These are phyloP conservation scores for Coelastrella sp. DNA, from an alignment of 139 green algal genomes.

Conservation along the genomic window DNA sequence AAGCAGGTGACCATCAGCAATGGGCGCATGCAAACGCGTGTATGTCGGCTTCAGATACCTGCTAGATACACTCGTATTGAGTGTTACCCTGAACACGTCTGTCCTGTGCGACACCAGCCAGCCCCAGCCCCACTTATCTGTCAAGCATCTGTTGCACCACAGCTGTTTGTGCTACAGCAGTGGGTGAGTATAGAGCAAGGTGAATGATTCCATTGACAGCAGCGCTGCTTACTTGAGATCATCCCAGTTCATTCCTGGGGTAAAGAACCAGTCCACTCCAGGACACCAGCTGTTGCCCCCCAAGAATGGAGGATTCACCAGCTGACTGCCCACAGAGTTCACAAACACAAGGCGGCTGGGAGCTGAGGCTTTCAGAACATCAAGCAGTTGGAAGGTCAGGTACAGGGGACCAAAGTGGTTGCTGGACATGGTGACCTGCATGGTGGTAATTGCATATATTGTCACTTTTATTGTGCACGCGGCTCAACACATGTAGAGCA, in stretches of 20 bases:
- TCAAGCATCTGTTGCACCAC: no score
- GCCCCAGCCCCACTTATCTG: no score
- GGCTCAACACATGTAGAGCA: no score
- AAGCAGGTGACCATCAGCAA: no score
- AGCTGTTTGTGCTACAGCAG: no score
- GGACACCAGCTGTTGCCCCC: constrained; percentile 45
- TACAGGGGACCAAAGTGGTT: constrained; percentile 58
- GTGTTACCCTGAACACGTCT: no score
- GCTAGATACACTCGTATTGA: no score
- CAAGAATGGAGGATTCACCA: constrained; percentile 55
- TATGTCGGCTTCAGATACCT: neutral
- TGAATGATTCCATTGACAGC: no score
- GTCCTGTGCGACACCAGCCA: no score
- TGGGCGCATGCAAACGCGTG: neutral
- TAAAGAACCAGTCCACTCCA: constrained; percentile 48
- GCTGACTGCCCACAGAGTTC: constrained; percentile 52
- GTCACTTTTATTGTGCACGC: no score
- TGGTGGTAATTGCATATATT: neutral
- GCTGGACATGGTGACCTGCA: constrained; percentile 51
- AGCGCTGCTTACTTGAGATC: constrained; percentile 62
- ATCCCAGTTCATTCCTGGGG: constrained; percentile 52
- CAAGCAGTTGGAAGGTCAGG: constrained; percentile 52
- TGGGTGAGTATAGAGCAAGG: no score
- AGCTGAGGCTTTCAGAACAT: constrained; percentile 48
- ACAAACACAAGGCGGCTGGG: constrained; percentile 56